Base-by-base conservation (phyloP, 768 basidiomycete species). In the Serendipita sp. region DNA sequence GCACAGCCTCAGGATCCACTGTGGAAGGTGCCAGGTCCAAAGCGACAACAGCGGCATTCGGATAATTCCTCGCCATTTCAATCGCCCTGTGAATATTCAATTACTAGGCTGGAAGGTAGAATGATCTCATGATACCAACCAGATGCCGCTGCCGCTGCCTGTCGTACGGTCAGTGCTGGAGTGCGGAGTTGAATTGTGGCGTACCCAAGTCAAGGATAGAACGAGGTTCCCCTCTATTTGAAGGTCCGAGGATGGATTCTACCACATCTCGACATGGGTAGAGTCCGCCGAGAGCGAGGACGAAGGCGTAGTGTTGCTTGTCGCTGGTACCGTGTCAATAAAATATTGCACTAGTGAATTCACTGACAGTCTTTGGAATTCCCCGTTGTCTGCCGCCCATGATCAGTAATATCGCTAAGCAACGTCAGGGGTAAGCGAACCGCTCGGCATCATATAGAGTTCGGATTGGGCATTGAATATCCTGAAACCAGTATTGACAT, bases 251-350 rank as follows among this genome's bases (percentile, higher is more conserved):
- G 20, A 58, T 58, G 26, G 24, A 26, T 33, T 34, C 26, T 20
- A 34, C 53, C 14, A 58, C 31, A 20, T 58, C 9, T 20, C 14
- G 26, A n/a, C 53, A 58, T n/a, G 53, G 53, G 11, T n/a, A 26
- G 22, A 58, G 30, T 9, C 53, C 53, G 53, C 53, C 53, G 22
- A 26, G 24, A 33, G 17, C 30, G 24, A 58, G 30, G 22, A 58
- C 53, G 4, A 58, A 31, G n/a, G 53, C 53, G 53, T 58, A 58
- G 30, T 58, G 53, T 20, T 58, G 53, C 53, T 58, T 58, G 22
- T 34, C 24, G 17, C 53, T 58, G 14, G 38, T 14, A 58, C 17
- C 24, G 11, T 58, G 11, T 24, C 53, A 58, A 26, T 28, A 24
- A 34, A 50, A 5, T 7, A 38, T 38, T 14, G 7, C 7, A 14